Base-by-base conservation (phyloP, 2,329 filamentous ascomycete genomes). In the Xylariaceae sp. region DNA sequence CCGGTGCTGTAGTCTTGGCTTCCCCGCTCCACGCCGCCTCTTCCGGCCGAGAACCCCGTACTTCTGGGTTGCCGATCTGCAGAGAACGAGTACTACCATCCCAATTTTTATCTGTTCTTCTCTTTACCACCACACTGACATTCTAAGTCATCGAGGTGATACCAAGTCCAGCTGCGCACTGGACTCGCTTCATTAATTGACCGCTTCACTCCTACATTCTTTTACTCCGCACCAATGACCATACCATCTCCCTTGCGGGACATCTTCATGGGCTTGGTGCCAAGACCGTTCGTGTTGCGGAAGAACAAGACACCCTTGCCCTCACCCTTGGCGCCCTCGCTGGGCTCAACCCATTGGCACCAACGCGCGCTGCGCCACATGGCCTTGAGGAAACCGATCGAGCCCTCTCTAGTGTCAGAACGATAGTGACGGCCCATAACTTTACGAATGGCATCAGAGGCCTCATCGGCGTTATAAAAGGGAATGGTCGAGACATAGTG, bases 331-430 rank as follows among this genome's bases (percentile, higher is more conserved):
- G 89, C 87, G 40, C 81, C 88, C 56, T 81, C 85, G 60, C 81
- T 89, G 42, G 90, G 89, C 81, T 98, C 93, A 49, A 98, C 90
- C 88, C 89, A 98, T 67, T 97, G 89, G 79, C 93, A 98, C 81
- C 78, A 81, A 48, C 93, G 82, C 33, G 87, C 81, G 57, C 79
- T 87, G 53, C 71, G 85, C 79, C 82, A 98, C 64, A 98, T 69
- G 55, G 87, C 81, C 64, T 77, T 78, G 60, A 98, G 64, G 78
- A 98, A 98, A 36, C 93, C 93, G 33, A 83, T 51, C 29, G 85
- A 69, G 35, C 93, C 93, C 42, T 76, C 89, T 65, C 80, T 66
- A 47, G 81, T 83, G 56, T 98, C 85, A 39, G 86, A 73, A 51
- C 90, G 88, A 75, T 98, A 98, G 77, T 98, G 93, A 60, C 77